Base-by-base conservation (phyloP, 768 basidiomycete genomes). In the Daedalea quercina region DNA sequence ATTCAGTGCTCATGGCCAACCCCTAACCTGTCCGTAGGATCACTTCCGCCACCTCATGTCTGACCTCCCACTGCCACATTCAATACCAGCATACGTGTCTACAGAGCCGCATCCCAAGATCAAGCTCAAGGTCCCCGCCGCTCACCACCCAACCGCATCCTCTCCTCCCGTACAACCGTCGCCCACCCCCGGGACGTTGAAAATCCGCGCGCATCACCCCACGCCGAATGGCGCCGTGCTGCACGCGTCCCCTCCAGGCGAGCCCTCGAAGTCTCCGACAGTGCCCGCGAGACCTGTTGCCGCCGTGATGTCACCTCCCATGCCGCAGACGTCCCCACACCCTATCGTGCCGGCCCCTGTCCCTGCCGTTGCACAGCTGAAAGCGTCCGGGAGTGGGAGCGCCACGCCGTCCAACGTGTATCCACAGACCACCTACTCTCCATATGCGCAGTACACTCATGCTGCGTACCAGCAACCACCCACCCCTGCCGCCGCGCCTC, bases 1-100 rank as follows among this genome's bases (percentile, higher is more conserved):
- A 8, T n/a, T 49, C 40, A 44, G 25, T 46, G 33, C 4, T 44
- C 51, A 35, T 34, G 19, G 47, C 45, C 20, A 25, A 61, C 50
- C 60, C 47, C 15, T 44, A 47, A 44, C 31, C 11, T 17, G 28
- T 17, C 9, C 54, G 20, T 60, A 92, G 90, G 82, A 87, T 50
- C 72, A 80, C 60, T 91, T 91, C 65, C 80, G 81, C 23, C 76
- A 80, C 57, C 67, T 91, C 15, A 85, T 91, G 85, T 75, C 87
- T 8, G 89, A 90, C 64, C 73, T 92, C 17, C 89, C 90, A 1
- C 58, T 79, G 1, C 85, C 84, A 1, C 77, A 77, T 62, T 56
- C 81, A n/a, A 73, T 90, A 44, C 70, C 82, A 12, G 77, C 82
- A 54, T 88, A 90, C 42, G 35, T 60, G 2, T 48, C 58, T 9